These are phyloP conservation scores for Prunus yedoensis DNA, from an alignment of 331 rosid species.

Conservation along the genomic window DNA sequence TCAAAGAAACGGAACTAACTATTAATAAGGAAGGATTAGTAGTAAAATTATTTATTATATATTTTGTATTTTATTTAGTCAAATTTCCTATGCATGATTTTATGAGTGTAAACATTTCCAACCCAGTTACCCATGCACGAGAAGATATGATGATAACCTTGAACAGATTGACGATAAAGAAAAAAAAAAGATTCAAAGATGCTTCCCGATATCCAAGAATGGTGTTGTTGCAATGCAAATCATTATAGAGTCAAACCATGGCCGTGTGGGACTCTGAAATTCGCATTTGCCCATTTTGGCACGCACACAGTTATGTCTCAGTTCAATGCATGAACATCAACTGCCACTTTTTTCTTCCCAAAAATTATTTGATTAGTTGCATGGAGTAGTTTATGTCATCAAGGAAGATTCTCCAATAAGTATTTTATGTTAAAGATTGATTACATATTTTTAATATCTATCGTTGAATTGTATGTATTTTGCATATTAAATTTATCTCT, in stretches of 20 bases:
- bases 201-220: neutral
- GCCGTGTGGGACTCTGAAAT: neutral
- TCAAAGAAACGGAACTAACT: fast-evolving
- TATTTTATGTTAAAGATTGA: fast-evolving
- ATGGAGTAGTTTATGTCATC: no score
- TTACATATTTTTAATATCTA: no score
- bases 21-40: no score
- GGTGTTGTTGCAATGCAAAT: neutral
- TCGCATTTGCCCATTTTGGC: neutral
- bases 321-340: slow-evolving; percentile 5
- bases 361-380: neutral
- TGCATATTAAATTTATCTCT: no score
- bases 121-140: no score
- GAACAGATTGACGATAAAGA: neutral
- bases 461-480: fast-evolving
- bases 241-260: neutral
- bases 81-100: fast-evolving
- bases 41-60: no score
- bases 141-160: neutral
- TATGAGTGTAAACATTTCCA: no score
- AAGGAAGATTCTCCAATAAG: no score
- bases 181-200: neutral
- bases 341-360: neutral
- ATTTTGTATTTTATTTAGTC: no score
- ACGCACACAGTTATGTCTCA: neutral